These are phyloP conservation scores for Ceratobasidium sp. DNA, from an alignment of 1,284 basidiomycete species.

Conservation along the genomic window DNA sequence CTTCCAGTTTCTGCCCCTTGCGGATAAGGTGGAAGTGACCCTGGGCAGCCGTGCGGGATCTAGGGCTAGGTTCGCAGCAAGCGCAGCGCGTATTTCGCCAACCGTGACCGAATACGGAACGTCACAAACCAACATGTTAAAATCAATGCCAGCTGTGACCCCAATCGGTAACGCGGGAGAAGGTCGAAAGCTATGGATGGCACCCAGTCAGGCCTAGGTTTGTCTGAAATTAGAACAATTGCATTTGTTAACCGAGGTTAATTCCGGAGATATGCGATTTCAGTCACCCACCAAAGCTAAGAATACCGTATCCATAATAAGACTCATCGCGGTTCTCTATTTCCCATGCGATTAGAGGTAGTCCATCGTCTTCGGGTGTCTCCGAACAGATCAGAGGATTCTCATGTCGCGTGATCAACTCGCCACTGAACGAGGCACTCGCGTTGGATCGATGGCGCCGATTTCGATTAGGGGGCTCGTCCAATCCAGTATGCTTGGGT, in stretches of 20 bases:
- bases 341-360: slow-evolving; percentile 28
- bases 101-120: slow-evolving; percentile 31
- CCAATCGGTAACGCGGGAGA: slow-evolving; percentile 26
- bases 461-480: slow-evolving; percentile 10
- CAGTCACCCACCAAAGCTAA: slow-evolving; percentile 31
- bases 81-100: slow-evolving; percentile 25
- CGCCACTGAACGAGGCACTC: slow-evolving; percentile 27
- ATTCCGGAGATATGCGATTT: neutral
- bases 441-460: slow-evolving; percentile 34
- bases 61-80: slow-evolving; percentile 26
- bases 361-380: neutral
- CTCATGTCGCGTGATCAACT: slow-evolving; percentile 2
- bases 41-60: slow-evolving; percentile 28
- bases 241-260: neutral
- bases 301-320: slow-evolving; percentile 37
- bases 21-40: slow-evolving; percentile 29
- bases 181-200: slow-evolving; percentile 31
- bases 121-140: slow-evolving; percentile 34
- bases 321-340: slow-evolving; percentile 21
- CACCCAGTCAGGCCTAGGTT: slow-evolving; percentile 34
- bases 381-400: slow-evolving; percentile 12
- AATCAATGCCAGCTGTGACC: slow-evolving; percentile 31
- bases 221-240: slow-evolving; percentile 12
- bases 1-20: slow-evolving; percentile 30
- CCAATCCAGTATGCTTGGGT: slow-evolving; percentile 19